phyloP scores from a whole-genome alignment of 1,284 basidiomycete genomes.

The Termitomyces sp. region DNA sequence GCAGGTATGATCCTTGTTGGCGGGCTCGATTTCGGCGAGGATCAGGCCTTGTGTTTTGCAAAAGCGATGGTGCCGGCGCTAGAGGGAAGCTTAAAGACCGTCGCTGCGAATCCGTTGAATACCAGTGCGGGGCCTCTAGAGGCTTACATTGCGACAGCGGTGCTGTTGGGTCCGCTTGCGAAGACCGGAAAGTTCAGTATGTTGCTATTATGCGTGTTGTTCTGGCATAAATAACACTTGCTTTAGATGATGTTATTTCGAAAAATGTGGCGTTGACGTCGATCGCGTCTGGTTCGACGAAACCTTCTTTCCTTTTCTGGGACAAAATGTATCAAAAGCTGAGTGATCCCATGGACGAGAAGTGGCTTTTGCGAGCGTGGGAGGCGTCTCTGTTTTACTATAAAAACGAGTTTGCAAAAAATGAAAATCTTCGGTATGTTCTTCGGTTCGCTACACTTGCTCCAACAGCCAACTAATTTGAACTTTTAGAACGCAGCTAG shows the following conservation, averaged over 20 bases:
- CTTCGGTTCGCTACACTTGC: conserved; percentile 9
- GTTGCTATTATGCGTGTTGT: conserved; percentile 7
- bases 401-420: conserved; percentile 50
- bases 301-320: conserved; percentile 83
- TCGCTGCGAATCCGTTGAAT: conserved; percentile 53
- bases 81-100: conserved; percentile 67
- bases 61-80: conserved; percentile 54
- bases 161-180: conserved; percentile 60
- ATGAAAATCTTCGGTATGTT: conserved; percentile 50
- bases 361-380: conserved; percentile 74
- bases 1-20: conserved; percentile 47
- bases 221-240: background rate
- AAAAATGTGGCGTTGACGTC: conserved; percentile 39
- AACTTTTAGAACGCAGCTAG: conserved; percentile 49
- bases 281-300: conserved; percentile 43
- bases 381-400: conserved; percentile 49
- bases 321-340: conserved; percentile 83
- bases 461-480: conserved; percentile 2
- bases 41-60: conserved; percentile 43
- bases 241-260: conserved; percentile 26
- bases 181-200: conserved; percentile 49
- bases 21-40: conserved; percentile 28
- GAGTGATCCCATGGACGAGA: conserved; percentile 58
- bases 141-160: conserved; percentile 74
- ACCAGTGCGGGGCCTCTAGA: conserved; percentile 67